Evolutionary conservation across 768 basidiomycete genomes (phyloP), one percentile per base, ranked within the genome.

Genomic region (Neoboletus brunneissimus): DNA sequence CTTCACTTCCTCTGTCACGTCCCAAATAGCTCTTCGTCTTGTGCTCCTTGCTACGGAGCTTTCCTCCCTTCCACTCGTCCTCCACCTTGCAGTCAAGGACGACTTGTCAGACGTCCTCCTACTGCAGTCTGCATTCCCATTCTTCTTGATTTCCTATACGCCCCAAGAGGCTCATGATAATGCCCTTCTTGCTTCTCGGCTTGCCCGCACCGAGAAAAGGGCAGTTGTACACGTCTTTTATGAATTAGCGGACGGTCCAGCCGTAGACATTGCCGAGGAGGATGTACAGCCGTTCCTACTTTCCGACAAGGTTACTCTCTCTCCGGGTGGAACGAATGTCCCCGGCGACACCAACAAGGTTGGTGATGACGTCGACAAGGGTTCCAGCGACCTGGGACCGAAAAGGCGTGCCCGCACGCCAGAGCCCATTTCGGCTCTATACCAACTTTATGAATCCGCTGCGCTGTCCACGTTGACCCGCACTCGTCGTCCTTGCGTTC

Each of bases 171-270:
- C 94, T 4, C 89, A 96, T 64, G 91, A 95, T 67, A 87, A 98
- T 71, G 89, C 93, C 23, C 75, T 98, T 35, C 81, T 98, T 18
- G 92, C 93, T 15, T 86, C 91, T 49, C 83, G 87, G 42, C 74
- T 98, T 48, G 91, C 96, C 0, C 79, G 80, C 37, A 70, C 79
- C 8, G 84, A 89, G 64, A 77, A 77, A 53, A 88, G 83, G 62
- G 86, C 87, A 6, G 91, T 96, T n/a, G 77, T 97, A 25, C 96
- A 98, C 68, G 85, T 81, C 15, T 97, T 94, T 72, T 85, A 88
- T 64, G 66, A 76, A 9, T 72, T 66, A 2, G 69, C 69, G 2
- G 68, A 74, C 22, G 76, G 79, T 27, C 60, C 67, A 7, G 67
- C 82, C 12, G 73, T 77, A 20, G 81, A 87, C 60, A 73, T 89